A percentile compares a stretch with the other conserved stretches of the same genome.
These are phyloP conservation scores for Knufia petricola DNA, from an alignment of 2,329 filamentous ascomycete genomes.

Conservation along the genomic window DNA sequence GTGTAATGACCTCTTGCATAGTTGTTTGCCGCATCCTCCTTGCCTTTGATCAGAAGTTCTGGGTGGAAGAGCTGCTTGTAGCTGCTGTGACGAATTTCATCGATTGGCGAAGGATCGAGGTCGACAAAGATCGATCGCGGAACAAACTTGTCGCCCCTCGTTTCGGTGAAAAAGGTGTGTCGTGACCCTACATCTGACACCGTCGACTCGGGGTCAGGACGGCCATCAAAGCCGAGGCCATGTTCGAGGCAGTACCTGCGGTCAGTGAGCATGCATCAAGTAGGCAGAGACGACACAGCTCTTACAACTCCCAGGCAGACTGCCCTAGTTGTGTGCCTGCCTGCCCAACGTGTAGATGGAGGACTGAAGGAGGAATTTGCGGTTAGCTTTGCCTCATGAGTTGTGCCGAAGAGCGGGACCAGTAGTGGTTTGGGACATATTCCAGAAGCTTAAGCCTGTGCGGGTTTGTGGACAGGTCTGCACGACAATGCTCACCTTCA, in stretches of 20 bases:
- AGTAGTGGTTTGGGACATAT: neutral
- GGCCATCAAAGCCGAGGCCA: slow-evolving; percentile 52
- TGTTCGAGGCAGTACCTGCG: slow-evolving; percentile 57
- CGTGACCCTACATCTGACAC: slow-evolving; percentile 47
- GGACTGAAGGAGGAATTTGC: slow-evolving; percentile 31
- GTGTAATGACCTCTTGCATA: slow-evolving; percentile 62
- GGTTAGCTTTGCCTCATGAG: neutral
- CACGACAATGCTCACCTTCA: neutral
- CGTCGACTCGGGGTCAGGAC: slow-evolving; percentile 46
- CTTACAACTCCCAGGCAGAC: slow-evolving; percentile 60
- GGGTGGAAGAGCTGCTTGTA: slow-evolving; percentile 58
- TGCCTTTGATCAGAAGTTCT: slow-evolving; percentile 56
- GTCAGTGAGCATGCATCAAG: slow-evolving; percentile 1
- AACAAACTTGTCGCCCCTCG: slow-evolving; percentile 55
- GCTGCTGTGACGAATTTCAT: slow-evolving; percentile 55
- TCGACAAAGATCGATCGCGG: slow-evolving; percentile 60
- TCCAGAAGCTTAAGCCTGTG: neutral
- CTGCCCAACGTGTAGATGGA: slow-evolving; percentile 59
- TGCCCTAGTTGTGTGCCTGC: slow-evolving; percentile 59
- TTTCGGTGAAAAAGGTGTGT: slow-evolving; percentile 60
- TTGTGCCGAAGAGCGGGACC: neutral
- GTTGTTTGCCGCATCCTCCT: slow-evolving; percentile 62
- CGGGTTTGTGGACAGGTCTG: neutral
- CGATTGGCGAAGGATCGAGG: slow-evolving; percentile 56
- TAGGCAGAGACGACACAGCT: slow-evolving; percentile 16